Evolutionary conservation across 1,284 basidiomycete species (phyloP).

Genomic region (Sanghuangporus sanghuang): DNA sequence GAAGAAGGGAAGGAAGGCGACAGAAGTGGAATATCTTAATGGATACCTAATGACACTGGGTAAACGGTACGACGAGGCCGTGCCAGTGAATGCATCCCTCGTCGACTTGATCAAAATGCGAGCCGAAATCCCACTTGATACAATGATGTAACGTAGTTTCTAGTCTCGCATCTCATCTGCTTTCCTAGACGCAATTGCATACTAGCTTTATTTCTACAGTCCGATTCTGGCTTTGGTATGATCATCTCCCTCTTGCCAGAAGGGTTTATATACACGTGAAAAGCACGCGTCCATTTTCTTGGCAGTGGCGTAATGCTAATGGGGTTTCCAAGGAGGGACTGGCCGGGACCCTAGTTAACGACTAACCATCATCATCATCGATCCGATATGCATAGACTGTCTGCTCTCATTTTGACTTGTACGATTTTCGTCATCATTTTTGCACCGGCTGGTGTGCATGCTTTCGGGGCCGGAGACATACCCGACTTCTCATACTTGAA

Average conservation of each 20-base stretch:
- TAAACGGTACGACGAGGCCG: conserved; percentile 50
- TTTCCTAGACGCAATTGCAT: not conserved
- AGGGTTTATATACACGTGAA: not conserved
- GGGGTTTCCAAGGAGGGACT: not conserved
- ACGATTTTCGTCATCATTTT: conserved; percentile 42
- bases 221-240: not conserved
- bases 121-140: conserved; percentile 33
- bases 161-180: not conserved
- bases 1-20: conserved; percentile 43
- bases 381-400: conserved; percentile 19
- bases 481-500: conserved; percentile 43
- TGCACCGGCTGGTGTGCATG: conserved; percentile 41
- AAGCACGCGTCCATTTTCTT: not conserved
- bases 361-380: not conserved
- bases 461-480: conserved; percentile 59
- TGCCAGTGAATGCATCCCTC: conserved; percentile 60
- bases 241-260: not conserved
- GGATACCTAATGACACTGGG: conserved; percentile 79
- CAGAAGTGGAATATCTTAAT: conserved; percentile 84
- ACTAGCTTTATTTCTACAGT: not conserved
- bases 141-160: conserved; percentile 11
- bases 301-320: not conserved
- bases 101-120: conserved; percentile 57
- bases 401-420: conserved; percentile 37
- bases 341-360: not conserved